A percentile compares a stretch with the other conserved stretches of the same genome.
Conservation (phyloP, 139 green algal species). For the Closterium sp. region DNA sequence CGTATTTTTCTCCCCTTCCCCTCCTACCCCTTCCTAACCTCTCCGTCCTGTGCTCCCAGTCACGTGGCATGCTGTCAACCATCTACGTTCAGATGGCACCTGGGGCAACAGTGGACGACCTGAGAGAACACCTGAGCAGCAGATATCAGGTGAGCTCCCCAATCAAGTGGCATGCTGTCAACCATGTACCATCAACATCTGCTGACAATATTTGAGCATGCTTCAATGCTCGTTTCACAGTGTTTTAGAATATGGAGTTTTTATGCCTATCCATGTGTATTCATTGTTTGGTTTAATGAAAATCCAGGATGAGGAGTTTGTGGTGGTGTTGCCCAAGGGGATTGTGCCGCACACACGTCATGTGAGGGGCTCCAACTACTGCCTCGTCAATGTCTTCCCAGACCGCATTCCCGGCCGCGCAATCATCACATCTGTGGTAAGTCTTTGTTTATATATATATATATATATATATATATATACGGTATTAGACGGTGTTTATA, state of each 20-base stretch:
- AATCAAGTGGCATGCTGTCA: too few species aligned
- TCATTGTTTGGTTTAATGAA: too few species aligned
- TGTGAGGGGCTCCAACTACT: slow-evolving; percentile 91
- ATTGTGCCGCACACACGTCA: slow-evolving; percentile 85
- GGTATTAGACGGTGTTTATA: too few species aligned
- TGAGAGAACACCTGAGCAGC: slow-evolving; percentile 53
- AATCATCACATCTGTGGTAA: slow-evolving; percentile 79
- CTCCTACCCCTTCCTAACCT: not conserved
- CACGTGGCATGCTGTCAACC: slow-evolving; percentile 93
- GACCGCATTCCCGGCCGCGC: slow-evolving; percentile 82
- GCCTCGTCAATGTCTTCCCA: slow-evolving; percentile 84
- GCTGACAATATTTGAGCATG: too few species aligned
- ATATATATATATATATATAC: too few species aligned
- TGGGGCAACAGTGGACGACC: slow-evolving; percentile 71
- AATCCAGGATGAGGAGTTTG: slow-evolving; percentile 52
- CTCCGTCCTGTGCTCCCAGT: slow-evolving; percentile 6
- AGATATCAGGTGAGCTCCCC: slow-evolving; percentile 30
- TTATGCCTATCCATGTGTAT: too few species aligned
- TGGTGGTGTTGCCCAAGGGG: slow-evolving; percentile 72
- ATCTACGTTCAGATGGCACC: slow-evolving; percentile 84
- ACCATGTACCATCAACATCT: too few species aligned
- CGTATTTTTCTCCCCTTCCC: not conserved
- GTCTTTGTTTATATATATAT: not conserved
- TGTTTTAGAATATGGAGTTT: too few species aligned
- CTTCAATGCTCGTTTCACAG: too few species aligned